Evolutionary conservation across 2,329 filamentous ascomycete genomes (phyloP).

Genomic region (Talaromyces sp.): DNA sequence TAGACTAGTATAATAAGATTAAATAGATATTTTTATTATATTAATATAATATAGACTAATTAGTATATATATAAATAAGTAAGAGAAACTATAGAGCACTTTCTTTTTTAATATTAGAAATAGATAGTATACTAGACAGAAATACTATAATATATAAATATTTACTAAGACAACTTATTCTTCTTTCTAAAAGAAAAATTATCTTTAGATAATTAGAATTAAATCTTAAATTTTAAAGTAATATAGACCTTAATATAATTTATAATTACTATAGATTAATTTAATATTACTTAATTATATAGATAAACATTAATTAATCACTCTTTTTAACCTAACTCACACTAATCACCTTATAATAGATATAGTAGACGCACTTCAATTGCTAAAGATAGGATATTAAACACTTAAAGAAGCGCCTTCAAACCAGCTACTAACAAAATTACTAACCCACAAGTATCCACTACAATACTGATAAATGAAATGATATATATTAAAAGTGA

Average conservation of each 20-base stretch:
- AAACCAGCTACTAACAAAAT: slow-evolving; percentile 22
- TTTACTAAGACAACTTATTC: too few relatives aligned
- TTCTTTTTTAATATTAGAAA: slow-evolving; percentile 20
- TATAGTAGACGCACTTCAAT: slow-evolving; percentile 30
- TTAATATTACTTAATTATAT: too few relatives aligned
- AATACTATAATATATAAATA: too few relatives aligned
- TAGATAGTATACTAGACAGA: slow-evolving; percentile 18
- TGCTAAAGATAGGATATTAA: slow-evolving; percentile 32
- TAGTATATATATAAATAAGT: slow-evolving; percentile 20
- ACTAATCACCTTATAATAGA: background rate
- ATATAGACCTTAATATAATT: too few relatives aligned
- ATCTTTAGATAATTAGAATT: background rate
- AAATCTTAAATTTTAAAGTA: too few relatives aligned
- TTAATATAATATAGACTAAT: slow-evolving; percentile 9
- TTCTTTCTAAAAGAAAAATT: slow-evolving; percentile 7
- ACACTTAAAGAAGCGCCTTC: slow-evolving; percentile 33
- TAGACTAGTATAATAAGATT: slow-evolving; percentile 27
- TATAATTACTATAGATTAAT: too few relatives aligned
- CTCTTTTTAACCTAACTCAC: too few relatives aligned
- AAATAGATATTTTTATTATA: slow-evolving; percentile 24
- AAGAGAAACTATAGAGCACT: slow-evolving; percentile 19
- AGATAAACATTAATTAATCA: too few relatives aligned
- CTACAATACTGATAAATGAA: slow-evolving; percentile 11
- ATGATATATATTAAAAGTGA: too few relatives aligned
- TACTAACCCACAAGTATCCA: slow-evolving; percentile 25